Evolutionary conservation across 129 eudicot species (phyloP), one percentile per base, ranked within the genome.

Genomic region (Deinandra increscens): DNA sequence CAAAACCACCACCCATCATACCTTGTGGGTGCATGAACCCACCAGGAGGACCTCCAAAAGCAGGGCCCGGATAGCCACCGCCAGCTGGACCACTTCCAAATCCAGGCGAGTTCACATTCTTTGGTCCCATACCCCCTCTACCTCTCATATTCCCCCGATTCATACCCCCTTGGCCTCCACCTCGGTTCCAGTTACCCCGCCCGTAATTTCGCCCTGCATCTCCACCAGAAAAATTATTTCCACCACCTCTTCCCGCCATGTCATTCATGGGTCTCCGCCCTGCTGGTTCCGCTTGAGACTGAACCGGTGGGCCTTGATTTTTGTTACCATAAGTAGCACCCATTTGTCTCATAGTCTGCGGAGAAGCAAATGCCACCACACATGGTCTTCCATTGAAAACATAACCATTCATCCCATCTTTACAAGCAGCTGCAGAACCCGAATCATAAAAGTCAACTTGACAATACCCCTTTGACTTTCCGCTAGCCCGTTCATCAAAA

Each of bases 401-500:
- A 59, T 86, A 75, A 67, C 98, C 96, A 22, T 86, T 79, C 98
- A 91, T 91, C 39, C 98, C 91, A 54, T 91, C 98, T 74, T 91
- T 91, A 67, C 98, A 91, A 15, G 98, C 85, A 39, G 91, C 68
- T 2, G 96, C 98, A 44, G 94, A 77, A 3, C 76, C 68, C 0
- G 91, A 72, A 42, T 88, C 96, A 62, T 80, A 82, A 55, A 91
- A 91, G 41, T 91, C 97, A 20, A 91, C 97, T 68, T 91, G 97
- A 77, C 97, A 91, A 77, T 91, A 91, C 4, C 98, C 98, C 70
- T 91, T 91, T n/a, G 98, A 91, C 46, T 91, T 91, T 0, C 98
- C 98, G 78, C 98, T 91, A 42, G 98, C 96, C 72, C 96, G 80
- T 80, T 91, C 98, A 60, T 91, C 97, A 64, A 88, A 91, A n/a